Base-by-base conservation (phyloP, 208 protist genomes). In the Wallacemonas sp. region DNA sequence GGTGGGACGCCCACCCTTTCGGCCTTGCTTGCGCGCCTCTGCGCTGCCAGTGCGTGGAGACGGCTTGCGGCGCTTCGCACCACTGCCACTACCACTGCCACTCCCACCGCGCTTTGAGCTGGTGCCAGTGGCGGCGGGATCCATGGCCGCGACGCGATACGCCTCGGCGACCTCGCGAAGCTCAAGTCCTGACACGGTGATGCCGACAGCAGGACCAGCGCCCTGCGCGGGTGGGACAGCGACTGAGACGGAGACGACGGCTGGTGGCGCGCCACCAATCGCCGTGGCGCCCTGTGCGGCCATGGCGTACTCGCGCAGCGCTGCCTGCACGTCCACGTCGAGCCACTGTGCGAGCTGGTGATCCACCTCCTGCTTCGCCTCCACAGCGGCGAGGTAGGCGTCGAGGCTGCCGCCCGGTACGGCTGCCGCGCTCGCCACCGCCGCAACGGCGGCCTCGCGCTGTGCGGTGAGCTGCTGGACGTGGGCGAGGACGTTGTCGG, bases 321-420 rank as follows among this genome's bases (percentile, higher is more conserved):
- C 24, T 19, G 49, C 29, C n/a, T 21, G 29, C 23, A 61, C 46
- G 16, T 78, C 55, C 9, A 72, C 57, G 30, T 85, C 69, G 38
- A 44, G 48, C 79, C 69, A 80, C 21, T 34, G 61, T 11, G 46
- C 49, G 23, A 85, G 61, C 19, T 82, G 38, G 52, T 83, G 60
- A 36, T 83, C 78, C 8, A 63, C 55, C 36, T 39, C 66, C 54
- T 67, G 19, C 52, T 76, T 58, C 21, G 26, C 64, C 23, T 74
- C 36, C 47, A 87, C 65, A 1, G 84, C 74, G 19, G 72, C 65
- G 9, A 86, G 67, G 41, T 85, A 85, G 4, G 16, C 44, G 21
- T 67, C 69, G 21, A 61, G 64, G 2, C 43, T 27, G 1, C 48
- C 38, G 2, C 54, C 48, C 9, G 54, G 27, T n/a, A 26, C 48